Base-by-base conservation (phyloP, 805 yeast genomes). In the Kodamaea sagamina region DNA sequence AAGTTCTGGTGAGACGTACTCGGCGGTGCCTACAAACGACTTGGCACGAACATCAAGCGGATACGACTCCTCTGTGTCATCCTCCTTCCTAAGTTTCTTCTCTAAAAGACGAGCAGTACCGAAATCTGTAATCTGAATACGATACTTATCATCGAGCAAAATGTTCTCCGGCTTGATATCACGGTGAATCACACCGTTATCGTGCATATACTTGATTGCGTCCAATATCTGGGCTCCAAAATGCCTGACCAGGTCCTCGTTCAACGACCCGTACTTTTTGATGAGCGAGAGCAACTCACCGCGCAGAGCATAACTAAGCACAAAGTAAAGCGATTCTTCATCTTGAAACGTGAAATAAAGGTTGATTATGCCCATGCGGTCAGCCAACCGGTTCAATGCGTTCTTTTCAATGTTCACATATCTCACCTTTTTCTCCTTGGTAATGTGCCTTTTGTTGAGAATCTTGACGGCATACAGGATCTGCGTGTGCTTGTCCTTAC, bases 1-100 rank as follows among this genome's bases (percentile, higher is more conserved):
- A 28, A 86, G 65, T 54, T 86, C 95, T 0, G 95, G 95, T 0
- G 90, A 82, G 5, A 86, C 90, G 53, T 85, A 85, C 53, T 85
- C 92, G 0, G 92, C 92, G 0, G 92, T 86, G 3, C 95, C 95
- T 21, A 86, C 95, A 65, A 86, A 86, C 0, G 93, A 86, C 50
- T 78, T 82, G 4, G 93, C 89, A 53, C 81, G 73, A 1, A 81
- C 79, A 53, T 84, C 84, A 11, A 74, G 56, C 7, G 90, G 89
- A 55, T 80, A 85, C 7, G 63, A 67, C 28, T 77, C 81, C n/a
- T 72, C 63, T 13, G 58, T 65, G 42, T 56, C 70, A 17, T 69
- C 70, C 12, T 34, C 36, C 21, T 29, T 42, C 24, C 32, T 34
- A 13, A 21, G 27, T 25, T 67, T 67, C 44, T 68, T 67, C n/a